Base-by-base conservation (phyloP, 2,329 filamentous ascomycete genomes). In the Claviceps cyperi region DNA sequence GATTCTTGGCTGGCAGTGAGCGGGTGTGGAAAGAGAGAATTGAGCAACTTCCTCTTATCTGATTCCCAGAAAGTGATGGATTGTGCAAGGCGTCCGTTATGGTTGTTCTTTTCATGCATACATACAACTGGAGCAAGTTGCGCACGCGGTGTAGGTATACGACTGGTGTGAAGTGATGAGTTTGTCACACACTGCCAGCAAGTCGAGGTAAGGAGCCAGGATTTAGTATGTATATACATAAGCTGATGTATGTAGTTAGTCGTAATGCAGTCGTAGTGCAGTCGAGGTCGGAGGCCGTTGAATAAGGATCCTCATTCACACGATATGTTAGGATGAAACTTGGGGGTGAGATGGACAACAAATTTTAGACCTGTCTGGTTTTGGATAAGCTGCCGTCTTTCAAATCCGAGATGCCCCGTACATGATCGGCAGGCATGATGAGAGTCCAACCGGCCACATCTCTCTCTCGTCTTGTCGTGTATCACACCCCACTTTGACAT, bases 1-100 rank as follows among this genome's bases (percentile, higher is more conserved):
- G 37, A 19, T 79, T 70, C 5, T 70, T 65, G 24, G 64, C 61
- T 62, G 80, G 73, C 13, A 73, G 65, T 4, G 79, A 75, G 52
- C 5, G 40, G 40, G 19, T 5, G 21, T 5, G 21, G 40, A 15
- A 32, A 32, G 21, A 24, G 40, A 28, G 4, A 21, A 21, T 19
- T 11, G 17, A 41, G 17, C 5, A 11, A 1, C 19, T 40, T 21
- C 19, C 13, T 17, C 17, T 40, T 40, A 11, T 40, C 2, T 40
- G 3, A 11, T 39, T 19, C 7, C 19, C 38, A 17, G 15, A 17
- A 39, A 39, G 17, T 39, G 38, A 39, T 17, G 2, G n/a, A 17
- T 32, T 32, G 28, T 32, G 11, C 28, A 9, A 19, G 19, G n/a
- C 38, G 3, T 39, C 38, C 7, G 7, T 7, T 11, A 32, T 4